phyloP scores from a whole-genome alignment of 352 stramenopile species.

The Phytophthora pini region DNA sequence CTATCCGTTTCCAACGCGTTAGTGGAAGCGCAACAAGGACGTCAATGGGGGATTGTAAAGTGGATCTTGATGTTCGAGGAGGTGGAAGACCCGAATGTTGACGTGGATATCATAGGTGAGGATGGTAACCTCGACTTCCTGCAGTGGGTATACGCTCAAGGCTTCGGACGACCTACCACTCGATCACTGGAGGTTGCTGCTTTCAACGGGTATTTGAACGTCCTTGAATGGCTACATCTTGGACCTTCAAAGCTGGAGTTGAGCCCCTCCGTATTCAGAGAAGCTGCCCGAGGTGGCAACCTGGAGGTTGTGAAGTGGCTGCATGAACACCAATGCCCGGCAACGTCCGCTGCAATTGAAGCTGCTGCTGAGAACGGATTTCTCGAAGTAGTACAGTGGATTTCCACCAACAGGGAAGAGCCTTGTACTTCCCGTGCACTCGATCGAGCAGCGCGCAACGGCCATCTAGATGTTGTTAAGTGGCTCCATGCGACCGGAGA shows the following conservation, averaged over 20 bases:
- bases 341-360: conserved; percentile 21
- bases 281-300: conserved; percentile 19
- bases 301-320: conserved; percentile 23
- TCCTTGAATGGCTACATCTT: conserved; percentile 20
- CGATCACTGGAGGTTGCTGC: conserved; percentile 12
- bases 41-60: conserved; percentile 21
- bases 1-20: conserved; percentile 5
- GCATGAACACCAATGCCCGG: conserved; percentile 10
- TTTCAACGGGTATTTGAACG: conserved; percentile 10
- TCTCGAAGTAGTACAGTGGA: conserved; percentile 15
- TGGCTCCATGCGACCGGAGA: conserved; percentile 17
- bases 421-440: conserved; percentile 15
- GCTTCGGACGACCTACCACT: neutral
- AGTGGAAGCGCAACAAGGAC: conserved; percentile 10
- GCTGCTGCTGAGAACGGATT: conserved; percentile 25
- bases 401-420: conserved; percentile 10
- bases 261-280: conserved; percentile 4
- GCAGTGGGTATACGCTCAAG: conserved; percentile 14
- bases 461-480: conserved; percentile 18
- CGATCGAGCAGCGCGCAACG: conserved; percentile 14
- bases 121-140: conserved; percentile 13
- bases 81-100: conserved; percentile 10
- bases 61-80: conserved; percentile 24
- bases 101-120: conserved; percentile 5
- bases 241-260: conserved; percentile 12